Base-by-base conservation (phyloP, 257 asterid genomes). In the Rhazya stricta region DNA sequence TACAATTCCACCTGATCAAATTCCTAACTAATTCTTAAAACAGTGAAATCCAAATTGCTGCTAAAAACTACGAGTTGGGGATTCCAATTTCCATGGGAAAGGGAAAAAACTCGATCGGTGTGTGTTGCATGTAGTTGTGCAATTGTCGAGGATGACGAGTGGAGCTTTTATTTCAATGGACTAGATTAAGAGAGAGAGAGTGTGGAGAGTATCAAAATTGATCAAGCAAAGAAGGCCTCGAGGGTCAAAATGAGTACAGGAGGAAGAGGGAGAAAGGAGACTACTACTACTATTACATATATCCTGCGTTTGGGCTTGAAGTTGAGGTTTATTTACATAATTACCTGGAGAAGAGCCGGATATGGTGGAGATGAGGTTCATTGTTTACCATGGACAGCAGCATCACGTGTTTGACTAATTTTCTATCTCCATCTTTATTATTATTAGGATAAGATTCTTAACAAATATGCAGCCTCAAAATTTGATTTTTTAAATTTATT, bases 11-110 rank as follows among this genome's bases (percentile, higher is more conserved):
- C 36, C 23, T 19, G 48, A 66, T 37, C 50, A 66, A 51, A 3
- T 58, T 37, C 69, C 57, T 11, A 76, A 63, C n/a, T 13, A 67
- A 29, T 57, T 21, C 19, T 13, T 30, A 10, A n/a, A 48, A 6
- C 7, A 54, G 60, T 3, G n/a, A 10, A 32, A 2, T 46, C 32
- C n/a, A 63, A 66, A 29, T 50, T 45, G 54, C 25, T 21, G 15
- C 48, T 60, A 10, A 65, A 65, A 39, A 36, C 67, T 65, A 65
- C 37, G 67, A 46, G 46, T 45, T 60, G 71, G 78, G n/a, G 54
- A 5, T 19, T 5, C 11, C 9, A 45, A 53, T 10, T 51, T 25
- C 34, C 67, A 51, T 50, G 39, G n/a, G 43, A 27, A 36, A 15
- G 1, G 57, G 23, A 11, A 56, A 56, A 11, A 25, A 75, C 23